Base-by-base conservation (phyloP, 1,139 yeast genomes). In the Pichia sp. region DNA sequence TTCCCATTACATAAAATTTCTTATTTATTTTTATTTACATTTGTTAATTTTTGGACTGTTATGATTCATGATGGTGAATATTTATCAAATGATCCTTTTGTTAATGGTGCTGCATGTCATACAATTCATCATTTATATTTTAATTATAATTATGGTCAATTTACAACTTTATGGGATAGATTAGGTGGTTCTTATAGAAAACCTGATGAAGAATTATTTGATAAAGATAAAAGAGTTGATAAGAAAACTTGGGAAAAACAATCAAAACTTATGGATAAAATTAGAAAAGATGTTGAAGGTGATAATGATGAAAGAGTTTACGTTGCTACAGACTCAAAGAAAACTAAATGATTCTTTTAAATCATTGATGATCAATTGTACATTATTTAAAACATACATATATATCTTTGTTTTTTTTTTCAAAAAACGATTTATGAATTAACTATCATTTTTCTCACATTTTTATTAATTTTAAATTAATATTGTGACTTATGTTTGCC, bases 21-120 rank as follows among this genome's bases (percentile, higher is more conserved):
- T 35, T 92, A 90, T 67, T 74, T 92, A 64, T 60, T 79, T 25
- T 73, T 92, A 56, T 92, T 92, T 72, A 81, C 92, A 0, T 83
- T 89, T 69, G 96, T 92, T 58, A 92, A 94, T 69, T 82, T 92
- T 65, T 92, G 98, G 98, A 88, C 98, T 4, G 96, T 92, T 40
- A 84, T 90, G 95, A 92, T 92, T 65, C 98, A 92, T 68, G 98
- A 92, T 66, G 98, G 98, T 55, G 94, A 89, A 64, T 94, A 89
- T 67, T 68, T 92, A 73, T 85, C 96, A 44, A 86, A 87, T 66
- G 95, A 89, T 66, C 96, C 97, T 7, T 78, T 88, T 51, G 86
- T 92, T 56, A 92, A 92, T 67, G 98, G 98, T 59, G 90, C 97
- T 32, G 98, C 98, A 5, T 90, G 97, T 70, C 98, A 92, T 70